These are phyloP conservation scores for Trichocladium antarcticum DNA, from an alignment of 495 filamentous ascomycete species.

Conservation along the genomic window DNA sequence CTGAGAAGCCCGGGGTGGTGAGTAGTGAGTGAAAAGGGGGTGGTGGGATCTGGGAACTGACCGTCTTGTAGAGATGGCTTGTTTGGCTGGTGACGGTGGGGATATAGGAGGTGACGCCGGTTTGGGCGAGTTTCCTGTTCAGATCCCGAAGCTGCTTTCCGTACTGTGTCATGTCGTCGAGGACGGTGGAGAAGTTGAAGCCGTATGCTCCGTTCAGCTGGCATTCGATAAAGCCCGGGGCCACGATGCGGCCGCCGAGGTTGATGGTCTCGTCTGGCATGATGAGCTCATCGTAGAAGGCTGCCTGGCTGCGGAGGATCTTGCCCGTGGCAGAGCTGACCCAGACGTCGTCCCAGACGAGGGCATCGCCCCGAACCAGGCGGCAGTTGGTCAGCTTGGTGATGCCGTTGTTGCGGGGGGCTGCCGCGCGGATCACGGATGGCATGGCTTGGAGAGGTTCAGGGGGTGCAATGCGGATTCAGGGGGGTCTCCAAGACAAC, in stretches of 20 bases:
- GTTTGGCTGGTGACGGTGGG: conserved; percentile 64
- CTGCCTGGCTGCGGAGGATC: conserved; percentile 61
- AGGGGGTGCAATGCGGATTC: background rate
- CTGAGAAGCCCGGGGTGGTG: conserved; percentile 24
- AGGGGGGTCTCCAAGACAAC: background rate
- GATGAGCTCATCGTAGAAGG: conserved; percentile 60
- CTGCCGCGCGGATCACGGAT: background rate
- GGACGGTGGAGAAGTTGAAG: conserved; percentile 69
- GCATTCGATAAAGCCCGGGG: conserved; percentile 74
- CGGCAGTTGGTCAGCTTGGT: conserved; percentile 79
- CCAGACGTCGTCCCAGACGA: conserved; percentile 68
- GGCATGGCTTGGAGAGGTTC: conserved; percentile 1
- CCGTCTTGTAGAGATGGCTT: conserved; percentile 56
- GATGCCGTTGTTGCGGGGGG: conserved; percentile 37
- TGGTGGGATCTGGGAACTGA: conserved; percentile 6
- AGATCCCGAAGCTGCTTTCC: conserved; percentile 52
- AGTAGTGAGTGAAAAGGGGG: background rate
- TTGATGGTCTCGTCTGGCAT: conserved; percentile 52
- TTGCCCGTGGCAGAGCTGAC: conserved; percentile 63
- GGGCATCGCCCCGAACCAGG: conserved; percentile 47
- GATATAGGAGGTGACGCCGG: conserved; percentile 74
- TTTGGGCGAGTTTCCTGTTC: conserved; percentile 56
- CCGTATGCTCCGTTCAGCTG: conserved; percentile 80
- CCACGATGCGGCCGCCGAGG: conserved; percentile 64
- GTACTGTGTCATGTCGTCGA: conserved; percentile 55